Conservation (phyloP, 495 filamentous ascomycete species). For the Daldinia concentrica region DNA sequence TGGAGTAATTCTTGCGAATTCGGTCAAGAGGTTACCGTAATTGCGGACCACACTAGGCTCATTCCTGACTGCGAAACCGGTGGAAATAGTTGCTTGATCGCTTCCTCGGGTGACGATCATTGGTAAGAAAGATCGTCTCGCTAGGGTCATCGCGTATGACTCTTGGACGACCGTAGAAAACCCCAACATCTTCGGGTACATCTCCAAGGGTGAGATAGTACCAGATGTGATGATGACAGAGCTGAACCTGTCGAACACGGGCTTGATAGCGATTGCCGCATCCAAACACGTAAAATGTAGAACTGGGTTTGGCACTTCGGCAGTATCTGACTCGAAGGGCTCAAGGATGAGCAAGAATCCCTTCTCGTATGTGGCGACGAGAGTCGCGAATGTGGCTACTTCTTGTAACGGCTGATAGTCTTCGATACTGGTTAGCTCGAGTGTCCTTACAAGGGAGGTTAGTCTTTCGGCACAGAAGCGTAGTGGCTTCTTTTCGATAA, state of each 20-base stretch:
- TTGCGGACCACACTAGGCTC: constrained; percentile 94
- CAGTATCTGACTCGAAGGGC: constrained; percentile 93
- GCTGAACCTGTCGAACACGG: constrained; percentile 95
- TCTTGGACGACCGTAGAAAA: constrained; percentile 93
- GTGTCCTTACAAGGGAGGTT: constrained; percentile 91
- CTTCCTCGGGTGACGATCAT: constrained; percentile 97
- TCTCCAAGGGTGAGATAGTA: constrained; percentile 95
- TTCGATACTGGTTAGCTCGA: constrained; percentile 97
- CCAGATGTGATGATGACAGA: constrained; percentile 99
- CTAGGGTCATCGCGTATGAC: constrained; percentile 96
- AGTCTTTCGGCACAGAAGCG: constrained; percentile 94
- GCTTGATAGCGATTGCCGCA: constrained; percentile 97
- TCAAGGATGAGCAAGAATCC: constrained; percentile 96
- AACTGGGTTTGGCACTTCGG: constrained; percentile 94
- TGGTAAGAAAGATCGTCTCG: constrained; percentile 92
- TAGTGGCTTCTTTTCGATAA: constrained; percentile 97
- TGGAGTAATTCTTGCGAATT: constrained; percentile 93
- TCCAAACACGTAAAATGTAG: constrained; percentile 97
- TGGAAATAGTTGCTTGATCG: constrained; percentile 91
- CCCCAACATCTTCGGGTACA: constrained; percentile 99
- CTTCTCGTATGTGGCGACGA: constrained; percentile 96
- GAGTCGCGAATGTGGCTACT: constrained; percentile 97
- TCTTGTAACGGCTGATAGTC: constrained; percentile 97
- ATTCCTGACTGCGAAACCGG: constrained; percentile 91
- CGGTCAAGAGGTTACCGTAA: constrained; percentile 90